Percentiles rank a stretch among this genome's conserved stretches.
Conservation (phyloP, 805 yeast species). For the Cyberlindnera americana region DNA sequence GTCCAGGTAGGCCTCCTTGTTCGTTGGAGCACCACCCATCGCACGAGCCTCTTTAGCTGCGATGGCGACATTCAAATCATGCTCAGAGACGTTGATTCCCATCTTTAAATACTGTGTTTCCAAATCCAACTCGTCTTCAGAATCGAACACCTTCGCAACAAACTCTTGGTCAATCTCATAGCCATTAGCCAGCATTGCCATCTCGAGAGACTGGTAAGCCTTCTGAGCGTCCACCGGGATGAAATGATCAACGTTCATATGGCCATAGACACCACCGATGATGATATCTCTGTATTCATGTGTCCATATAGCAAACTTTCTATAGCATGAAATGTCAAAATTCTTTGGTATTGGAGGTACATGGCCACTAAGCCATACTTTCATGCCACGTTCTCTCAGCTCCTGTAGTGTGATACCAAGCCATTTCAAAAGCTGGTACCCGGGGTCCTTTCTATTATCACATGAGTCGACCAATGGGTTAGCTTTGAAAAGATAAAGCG, state of each 20-base stretch:
- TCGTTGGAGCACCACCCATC: constrained; percentile 63
- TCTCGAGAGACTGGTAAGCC: constrained; percentile 47
- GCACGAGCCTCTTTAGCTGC: constrained; percentile 36
- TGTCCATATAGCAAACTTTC: constrained; percentile 76
- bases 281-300: constrained; percentile 82
- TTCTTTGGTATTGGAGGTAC: constrained; percentile 85
- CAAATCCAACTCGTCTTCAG: constrained; percentile 25
- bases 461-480: constrained; percentile 85
- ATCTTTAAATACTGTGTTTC: constrained; percentile 23
- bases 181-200: constrained; percentile 24
- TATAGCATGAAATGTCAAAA: constrained; percentile 65
- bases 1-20: constrained; percentile 64
- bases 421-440: constrained; percentile 75
- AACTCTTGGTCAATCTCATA: constrained; percentile 29
- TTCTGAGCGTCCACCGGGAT: constrained; percentile 68
- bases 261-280: constrained; percentile 82
- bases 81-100: constrained; percentile 20
- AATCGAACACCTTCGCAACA: constrained; percentile 9
- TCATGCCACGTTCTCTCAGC: constrained; percentile 67
- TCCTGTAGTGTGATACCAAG: constrained; percentile 71
- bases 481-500: constrained; percentile 67
- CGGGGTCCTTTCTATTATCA: constrained; percentile 70
- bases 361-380: constrained; percentile 86
- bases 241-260: constrained; percentile 87
- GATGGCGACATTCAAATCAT: constrained; percentile 27